Evolutionary conservation across 257 asterid species (phyloP).

Genomic region (Scutellaria galericulata): DNA sequence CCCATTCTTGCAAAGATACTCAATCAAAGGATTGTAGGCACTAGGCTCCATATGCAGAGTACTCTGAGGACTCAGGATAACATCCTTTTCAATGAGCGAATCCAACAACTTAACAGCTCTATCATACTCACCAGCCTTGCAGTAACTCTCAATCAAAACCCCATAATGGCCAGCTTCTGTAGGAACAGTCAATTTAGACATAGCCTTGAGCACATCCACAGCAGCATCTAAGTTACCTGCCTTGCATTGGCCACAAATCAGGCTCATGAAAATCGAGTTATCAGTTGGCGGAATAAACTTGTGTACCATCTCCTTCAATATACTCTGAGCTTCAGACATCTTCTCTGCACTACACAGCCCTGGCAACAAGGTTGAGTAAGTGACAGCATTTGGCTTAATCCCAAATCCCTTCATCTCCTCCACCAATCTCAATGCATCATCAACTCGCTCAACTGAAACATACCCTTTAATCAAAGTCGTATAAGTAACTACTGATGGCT

Average conservation of each 20-base stretch:
- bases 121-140: slow-evolving; percentile 73
- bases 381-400: slow-evolving; percentile 72
- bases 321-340: slow-evolving; percentile 68
- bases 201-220: slow-evolving; percentile 72
- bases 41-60: slow-evolving; percentile 72
- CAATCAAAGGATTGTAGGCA: slow-evolving; percentile 75
- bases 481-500: slow-evolving; percentile 73
- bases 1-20: slow-evolving; percentile 79
- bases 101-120: slow-evolving; percentile 72
- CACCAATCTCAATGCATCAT: slow-evolving; percentile 77
- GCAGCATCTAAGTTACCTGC: slow-evolving; percentile 82
- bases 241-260: slow-evolving; percentile 75
- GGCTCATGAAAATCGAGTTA: slow-evolving; percentile 60
- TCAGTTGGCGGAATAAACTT: slow-evolving; percentile 67
- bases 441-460: slow-evolving; percentile 62
- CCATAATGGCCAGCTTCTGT: slow-evolving; percentile 96
- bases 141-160: slow-evolving; percentile 76
- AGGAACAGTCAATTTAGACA: slow-evolving; percentile 79
- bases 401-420: slow-evolving; percentile 84
- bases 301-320: slow-evolving; percentile 82
- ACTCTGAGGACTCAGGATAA: slow-evolving; percentile 66
- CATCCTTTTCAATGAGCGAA: slow-evolving; percentile 81
- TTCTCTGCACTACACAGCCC: slow-evolving; percentile 80
- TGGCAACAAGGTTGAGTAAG: slow-evolving; percentile 80
- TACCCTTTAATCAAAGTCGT: slow-evolving; percentile 88